A percentile compares a stretch with the other conserved stretches of the same genome.
These are phyloP conservation scores for Cucurbita ficifolia DNA, from an alignment of 306 rosid species.

Conservation along the genomic window DNA sequence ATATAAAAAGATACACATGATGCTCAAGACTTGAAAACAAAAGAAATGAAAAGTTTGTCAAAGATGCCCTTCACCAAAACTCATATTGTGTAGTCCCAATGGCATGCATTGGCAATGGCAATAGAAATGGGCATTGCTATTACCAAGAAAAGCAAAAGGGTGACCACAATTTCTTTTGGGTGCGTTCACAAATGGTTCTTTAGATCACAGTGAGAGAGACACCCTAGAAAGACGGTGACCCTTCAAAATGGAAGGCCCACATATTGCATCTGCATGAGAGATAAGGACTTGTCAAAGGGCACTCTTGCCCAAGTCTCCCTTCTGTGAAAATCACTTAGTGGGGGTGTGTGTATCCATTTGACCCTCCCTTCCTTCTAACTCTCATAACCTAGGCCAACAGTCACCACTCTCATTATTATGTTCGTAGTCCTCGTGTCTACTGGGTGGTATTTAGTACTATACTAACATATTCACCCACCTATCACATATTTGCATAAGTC, in stretches of 20 bases:
- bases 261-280: conserved; percentile 20
- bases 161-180: conserved; percentile 24
- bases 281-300: conserved; percentile 35
- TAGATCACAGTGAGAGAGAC: conserved; percentile 5
- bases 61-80: conserved; percentile 7
- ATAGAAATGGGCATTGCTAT: background rate
- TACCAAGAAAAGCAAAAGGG: conserved; percentile 7
- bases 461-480: background rate
- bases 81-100: conserved; percentile 1
- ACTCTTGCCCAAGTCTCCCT: conserved; percentile 4
- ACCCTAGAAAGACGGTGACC: conserved; percentile 27
- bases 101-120: background rate
- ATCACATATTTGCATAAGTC: background rate
- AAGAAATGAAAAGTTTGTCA: background rate
- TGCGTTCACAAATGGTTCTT: conserved; percentile 2
- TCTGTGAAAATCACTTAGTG: background rate
- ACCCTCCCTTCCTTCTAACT: background rate
- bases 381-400: background rate
- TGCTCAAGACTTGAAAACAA: background rate
- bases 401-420: background rate
- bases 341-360: background rate
- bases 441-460: background rate
- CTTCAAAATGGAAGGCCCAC: conserved; percentile 34
- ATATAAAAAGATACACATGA: background rate
- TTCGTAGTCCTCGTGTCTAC: background rate